A percentile compares a stretch with the other conserved stretches of the same genome.
Evolutionary conservation across 257 asterid species (phyloP).

Genomic region (Hygrophila difformis): DNA sequence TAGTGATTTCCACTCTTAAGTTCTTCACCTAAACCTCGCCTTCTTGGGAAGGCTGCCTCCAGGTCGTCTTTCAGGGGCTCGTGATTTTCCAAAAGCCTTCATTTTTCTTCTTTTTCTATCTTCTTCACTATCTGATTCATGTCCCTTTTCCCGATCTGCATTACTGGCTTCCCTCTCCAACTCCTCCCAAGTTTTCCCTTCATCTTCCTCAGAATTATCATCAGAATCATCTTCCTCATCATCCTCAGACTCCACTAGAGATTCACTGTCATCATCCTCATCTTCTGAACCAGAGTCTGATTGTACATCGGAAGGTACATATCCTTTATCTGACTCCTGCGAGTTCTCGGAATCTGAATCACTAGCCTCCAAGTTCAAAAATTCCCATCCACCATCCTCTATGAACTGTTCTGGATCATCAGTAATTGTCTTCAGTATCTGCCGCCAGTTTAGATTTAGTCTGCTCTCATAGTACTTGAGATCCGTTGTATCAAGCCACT

Average conservation of each 20-base stretch:
- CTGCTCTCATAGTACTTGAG: conserved; percentile 76
- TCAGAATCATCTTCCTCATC: conserved; percentile 46
- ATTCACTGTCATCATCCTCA: conserved; percentile 53
- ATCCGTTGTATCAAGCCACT: conserved; percentile 72
- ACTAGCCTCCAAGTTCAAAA: conserved; percentile 60
- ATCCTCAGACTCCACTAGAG: conserved; percentile 65
- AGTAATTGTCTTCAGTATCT: conserved; percentile 44
- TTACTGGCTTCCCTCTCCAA: conserved; percentile 71
- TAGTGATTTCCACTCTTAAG: not conserved
- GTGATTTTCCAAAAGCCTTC: conserved; percentile 49
- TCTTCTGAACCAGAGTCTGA: conserved; percentile 66
- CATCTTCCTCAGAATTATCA: conserved; percentile 46
- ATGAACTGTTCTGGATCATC: conserved; percentile 64
- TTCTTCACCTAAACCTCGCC: conserved; percentile 32
- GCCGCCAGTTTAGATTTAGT: conserved; percentile 73
- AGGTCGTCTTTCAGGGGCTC: conserved; percentile 24
- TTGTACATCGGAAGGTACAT: conserved; percentile 61
- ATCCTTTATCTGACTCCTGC: conserved; percentile 56
- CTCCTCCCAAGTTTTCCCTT: conserved; percentile 85
- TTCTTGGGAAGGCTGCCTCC: conserved; percentile 31
- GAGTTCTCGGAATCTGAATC: conserved; percentile 64
- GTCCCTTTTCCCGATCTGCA: conserved; percentile 60
- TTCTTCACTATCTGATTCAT: conserved; percentile 71
- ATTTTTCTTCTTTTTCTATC: conserved; percentile 56
- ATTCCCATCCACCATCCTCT: conserved; percentile 82